Conservation (phyloP, 2,329 filamentous ascomycete species). For the Cladosporium colombiae region DNA sequence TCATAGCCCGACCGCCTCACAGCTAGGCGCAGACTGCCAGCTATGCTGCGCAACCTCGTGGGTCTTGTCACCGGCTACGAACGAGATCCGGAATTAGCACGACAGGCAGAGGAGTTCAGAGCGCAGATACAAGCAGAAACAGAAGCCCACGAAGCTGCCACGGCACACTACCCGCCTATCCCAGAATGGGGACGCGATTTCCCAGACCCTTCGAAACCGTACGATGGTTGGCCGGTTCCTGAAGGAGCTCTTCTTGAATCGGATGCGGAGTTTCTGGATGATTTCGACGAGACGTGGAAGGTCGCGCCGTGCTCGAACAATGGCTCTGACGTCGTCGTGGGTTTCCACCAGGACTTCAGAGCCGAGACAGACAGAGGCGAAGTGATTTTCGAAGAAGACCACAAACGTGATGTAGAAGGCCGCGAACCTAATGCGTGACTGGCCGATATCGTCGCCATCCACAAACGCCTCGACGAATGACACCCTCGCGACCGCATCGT, state of each 20-base stretch:
- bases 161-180: too few species aligned
- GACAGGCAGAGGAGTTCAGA: too few species aligned
- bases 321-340: not conserved
- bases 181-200: too few species aligned
- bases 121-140: too few species aligned
- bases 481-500: not conserved
- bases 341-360: not conserved
- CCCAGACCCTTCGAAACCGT: not conserved
- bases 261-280: not conserved
- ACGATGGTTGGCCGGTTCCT: not conserved
- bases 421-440: not conserved
- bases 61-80: too few species aligned
- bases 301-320: not conserved
- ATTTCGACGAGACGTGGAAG: not conserved
- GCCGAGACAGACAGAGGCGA: not conserved
- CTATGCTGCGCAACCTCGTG: too few species aligned
- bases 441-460: not conserved
- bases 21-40: too few species aligned
- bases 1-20: too few species aligned
- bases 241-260: not conserved
- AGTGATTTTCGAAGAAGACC: not conserved
- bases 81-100: too few species aligned
- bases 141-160: too few species aligned
- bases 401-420: not conserved
- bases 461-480: not conserved